Evolutionary conservation across 164 flowering plant genomes (phyloP).

Genomic region (Annona squamosa): DNA sequence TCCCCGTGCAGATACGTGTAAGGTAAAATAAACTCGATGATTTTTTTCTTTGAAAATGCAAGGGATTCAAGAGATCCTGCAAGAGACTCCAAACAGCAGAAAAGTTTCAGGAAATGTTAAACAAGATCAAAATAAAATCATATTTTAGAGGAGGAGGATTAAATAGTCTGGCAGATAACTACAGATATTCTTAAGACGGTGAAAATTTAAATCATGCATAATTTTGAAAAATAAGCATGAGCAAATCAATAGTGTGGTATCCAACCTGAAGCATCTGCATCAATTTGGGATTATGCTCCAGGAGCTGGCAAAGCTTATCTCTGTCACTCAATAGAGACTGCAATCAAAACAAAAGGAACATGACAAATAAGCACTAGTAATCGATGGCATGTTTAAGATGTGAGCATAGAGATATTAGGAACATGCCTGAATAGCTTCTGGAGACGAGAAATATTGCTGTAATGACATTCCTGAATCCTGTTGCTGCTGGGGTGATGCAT

Average conservation of each 20-base stretch:
- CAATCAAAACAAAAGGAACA: constrained; percentile 11
- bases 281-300: constrained; percentile 92
- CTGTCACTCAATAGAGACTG: constrained; percentile 90
- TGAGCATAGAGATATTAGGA: neutral
- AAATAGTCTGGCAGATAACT: neutral
- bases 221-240: neutral
- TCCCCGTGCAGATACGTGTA: too few species aligned
- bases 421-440: constrained; percentile 89
- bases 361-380: neutral
- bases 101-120: neutral
- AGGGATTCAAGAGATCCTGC: neutral
- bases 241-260: neutral
- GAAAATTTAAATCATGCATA: neutral
- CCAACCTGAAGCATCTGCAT: constrained; percentile 98
- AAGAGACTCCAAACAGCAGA: neutral
- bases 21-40: neutral
- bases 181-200: neutral
- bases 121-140: neutral
- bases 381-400: neutral
- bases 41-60: neutral
- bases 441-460: constrained; percentile 72
- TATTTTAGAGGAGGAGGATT: neutral
- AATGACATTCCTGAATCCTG: constrained; percentile 60
- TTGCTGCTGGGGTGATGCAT: constrained; percentile 38
- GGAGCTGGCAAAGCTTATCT: constrained; percentile 86